Evolutionary conservation across 1,284 basidiomycete species (phyloP).

Genomic region (Exsudoporus floridanus): DNA sequence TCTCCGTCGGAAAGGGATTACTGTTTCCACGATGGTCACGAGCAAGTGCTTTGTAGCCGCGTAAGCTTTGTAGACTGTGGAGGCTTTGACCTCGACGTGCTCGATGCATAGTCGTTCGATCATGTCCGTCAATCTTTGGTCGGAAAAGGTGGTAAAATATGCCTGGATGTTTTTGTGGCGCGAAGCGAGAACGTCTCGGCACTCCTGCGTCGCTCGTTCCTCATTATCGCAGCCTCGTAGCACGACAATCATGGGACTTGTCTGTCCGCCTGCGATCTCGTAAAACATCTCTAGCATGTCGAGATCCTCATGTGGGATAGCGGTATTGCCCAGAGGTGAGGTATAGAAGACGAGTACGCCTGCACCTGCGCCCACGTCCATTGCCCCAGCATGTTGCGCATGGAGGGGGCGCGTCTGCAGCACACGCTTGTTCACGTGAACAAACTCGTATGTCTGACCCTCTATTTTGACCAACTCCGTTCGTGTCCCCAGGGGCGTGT

Average conservation of each 20-base stretch:
- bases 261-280: not conserved
- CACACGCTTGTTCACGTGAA: not conserved
- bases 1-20: no score
- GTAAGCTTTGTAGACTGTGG: no score
- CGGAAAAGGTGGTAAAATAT: not conserved
- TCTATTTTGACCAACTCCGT: no score
- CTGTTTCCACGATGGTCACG: no score
- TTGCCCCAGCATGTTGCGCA: no score
- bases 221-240: not conserved
- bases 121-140: not conserved
- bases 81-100: no score
- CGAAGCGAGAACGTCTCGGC: not conserved
- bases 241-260: not conserved
- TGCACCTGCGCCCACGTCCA: no score
- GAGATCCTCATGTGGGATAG: not conserved
- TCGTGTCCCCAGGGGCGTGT: no score
- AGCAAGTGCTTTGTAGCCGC: no score
- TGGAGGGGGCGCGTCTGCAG: no score
- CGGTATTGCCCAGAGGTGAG: not conserved
- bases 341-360: not conserved
- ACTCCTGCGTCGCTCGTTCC: not conserved
- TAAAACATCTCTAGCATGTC: not conserved
- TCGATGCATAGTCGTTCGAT: no score
- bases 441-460: constrained; percentile 3
- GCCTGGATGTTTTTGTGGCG: not conserved